phyloP scores from a whole-genome alignment of 2,329 filamentous ascomycete genomes.

The Aureobasidium leucospermi region DNA sequence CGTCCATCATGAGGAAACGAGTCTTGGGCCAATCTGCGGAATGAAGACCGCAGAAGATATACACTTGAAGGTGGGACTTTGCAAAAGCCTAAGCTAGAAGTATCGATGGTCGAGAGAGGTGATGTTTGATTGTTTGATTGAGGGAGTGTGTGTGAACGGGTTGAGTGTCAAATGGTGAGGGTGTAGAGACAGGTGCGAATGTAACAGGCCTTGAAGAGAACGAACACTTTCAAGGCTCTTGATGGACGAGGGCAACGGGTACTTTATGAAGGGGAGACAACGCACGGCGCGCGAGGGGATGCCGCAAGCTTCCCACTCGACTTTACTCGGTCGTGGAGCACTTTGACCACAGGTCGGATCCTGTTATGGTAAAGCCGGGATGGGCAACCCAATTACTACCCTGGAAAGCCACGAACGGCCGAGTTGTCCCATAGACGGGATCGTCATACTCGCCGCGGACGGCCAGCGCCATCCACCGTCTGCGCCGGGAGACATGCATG shows the following conservation, averaged over 20 bases:
- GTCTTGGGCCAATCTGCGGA: slow-evolving; percentile 11
- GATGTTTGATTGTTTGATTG: neutral
- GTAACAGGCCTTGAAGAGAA: neutral
- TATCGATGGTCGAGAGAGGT: too few relatives aligned
- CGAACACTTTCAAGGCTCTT: neutral
- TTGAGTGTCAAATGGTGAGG: neutral
- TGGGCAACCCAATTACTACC: slow-evolving; percentile 5
- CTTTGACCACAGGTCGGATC: neutral
- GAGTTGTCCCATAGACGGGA: neutral
- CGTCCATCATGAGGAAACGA: slow-evolving; percentile 40
- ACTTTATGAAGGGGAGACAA: slow-evolving; percentile 9
- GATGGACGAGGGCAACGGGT: slow-evolving; percentile 1
- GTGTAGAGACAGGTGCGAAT: neutral
- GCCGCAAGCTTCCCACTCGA: slow-evolving; percentile 7
- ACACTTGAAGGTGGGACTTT: neutral
- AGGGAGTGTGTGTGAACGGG: neutral
- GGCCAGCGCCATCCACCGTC: slow-evolving; percentile 2
- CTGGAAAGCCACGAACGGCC: slow-evolving; percentile 13
- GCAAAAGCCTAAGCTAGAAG: neutral
- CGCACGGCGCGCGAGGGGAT: slow-evolving; percentile 12
- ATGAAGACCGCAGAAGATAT: neutral
- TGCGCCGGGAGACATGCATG: slow-evolving; percentile 13
- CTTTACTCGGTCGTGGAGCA: slow-evolving; percentile 10
- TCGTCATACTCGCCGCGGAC: slow-evolving; percentile 11
- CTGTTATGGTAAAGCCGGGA: slow-evolving; percentile 10